Conservation (phyloP, 768 basidiomycete genomes). For the Termitomyces sp. region DNA sequence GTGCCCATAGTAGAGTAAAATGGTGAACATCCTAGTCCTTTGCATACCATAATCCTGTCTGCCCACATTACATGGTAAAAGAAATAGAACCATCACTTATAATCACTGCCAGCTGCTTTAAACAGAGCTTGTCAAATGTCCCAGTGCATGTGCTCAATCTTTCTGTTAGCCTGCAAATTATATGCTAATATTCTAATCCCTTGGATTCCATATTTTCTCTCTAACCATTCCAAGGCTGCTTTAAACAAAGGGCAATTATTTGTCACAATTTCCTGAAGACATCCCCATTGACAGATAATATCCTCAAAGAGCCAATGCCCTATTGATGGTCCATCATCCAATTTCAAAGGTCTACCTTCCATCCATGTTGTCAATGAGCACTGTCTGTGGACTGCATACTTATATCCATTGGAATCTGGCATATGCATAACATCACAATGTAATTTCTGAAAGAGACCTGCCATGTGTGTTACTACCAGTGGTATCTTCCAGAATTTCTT, state of each 20-base stretch:
- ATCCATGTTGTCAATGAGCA: conserved; percentile 23
- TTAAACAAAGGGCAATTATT: background rate
- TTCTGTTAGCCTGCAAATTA: background rate
- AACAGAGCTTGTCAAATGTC: background rate
- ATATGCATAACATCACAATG: no score
- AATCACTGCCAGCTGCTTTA: background rate
- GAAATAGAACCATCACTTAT: no score
- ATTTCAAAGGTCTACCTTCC: conserved; percentile 20
- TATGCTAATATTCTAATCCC: conserved; percentile 42
- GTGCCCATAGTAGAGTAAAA: no score
- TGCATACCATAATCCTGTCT: no score
- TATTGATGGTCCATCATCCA: conserved; percentile 20
- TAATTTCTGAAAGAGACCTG: no score
- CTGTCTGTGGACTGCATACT: background rate
- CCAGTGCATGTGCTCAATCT: background rate
- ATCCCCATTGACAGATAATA: conserved; percentile 37
- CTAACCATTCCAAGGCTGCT: conserved; percentile 10
- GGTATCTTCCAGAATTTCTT: no score
- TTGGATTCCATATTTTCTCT: conserved; percentile 28
- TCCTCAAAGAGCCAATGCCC: conserved; percentile 27
- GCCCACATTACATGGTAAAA: no score
- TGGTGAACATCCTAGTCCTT: no score
- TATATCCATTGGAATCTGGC: no score
- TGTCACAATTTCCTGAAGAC: conserved; percentile 24
- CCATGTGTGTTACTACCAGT: no score